Percentiles rank a stretch among this genome's conserved stretches.
These are phyloP conservation scores for Pestalotiopsis sp. DNA, from an alignment of 2,329 filamentous ascomycete genomes.

Conservation along the genomic window DNA sequence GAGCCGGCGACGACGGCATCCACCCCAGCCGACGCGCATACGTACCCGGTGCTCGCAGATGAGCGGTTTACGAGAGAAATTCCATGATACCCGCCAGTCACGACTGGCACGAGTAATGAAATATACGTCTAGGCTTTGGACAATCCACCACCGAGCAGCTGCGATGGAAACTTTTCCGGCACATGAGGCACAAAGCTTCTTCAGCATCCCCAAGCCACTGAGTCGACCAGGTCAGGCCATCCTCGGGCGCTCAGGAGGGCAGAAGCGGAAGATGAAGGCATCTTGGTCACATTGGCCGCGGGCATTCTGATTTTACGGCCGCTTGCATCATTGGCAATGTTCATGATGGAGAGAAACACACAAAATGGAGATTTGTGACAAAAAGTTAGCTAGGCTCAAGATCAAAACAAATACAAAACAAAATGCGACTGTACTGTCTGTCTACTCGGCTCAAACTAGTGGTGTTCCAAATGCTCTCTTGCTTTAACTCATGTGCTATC, in stretches of 20 bases:
- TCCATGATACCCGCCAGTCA: neutral
- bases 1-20: conserved; percentile 39
- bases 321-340: neutral
- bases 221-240: too few species aligned
- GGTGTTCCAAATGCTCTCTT: conserved; percentile 9
- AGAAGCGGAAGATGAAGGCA: neutral
- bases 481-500: conserved; percentile 14
- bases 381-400: neutral
- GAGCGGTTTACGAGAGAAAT: neutral
- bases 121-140: neutral
- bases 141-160: neutral
- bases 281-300: neutral
- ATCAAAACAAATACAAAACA: neutral
- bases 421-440: neutral
- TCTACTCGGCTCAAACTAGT: neutral
- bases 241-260: neutral
- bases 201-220: too few species aligned
- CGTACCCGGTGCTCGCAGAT: conserved; percentile 20
- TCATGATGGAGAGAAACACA: neutral
- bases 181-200: too few species aligned
- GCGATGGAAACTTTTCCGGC: neutral
- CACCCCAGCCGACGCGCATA: conserved; percentile 54
- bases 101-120: neutral
- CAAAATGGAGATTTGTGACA: neutral
- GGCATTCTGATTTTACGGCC: neutral